Percentiles rank a stretch among this genome's conserved stretches.
Evolutionary conservation across 2,329 filamentous ascomycete species (phyloP).

Genomic region (Ascochyta lentis): DNA sequence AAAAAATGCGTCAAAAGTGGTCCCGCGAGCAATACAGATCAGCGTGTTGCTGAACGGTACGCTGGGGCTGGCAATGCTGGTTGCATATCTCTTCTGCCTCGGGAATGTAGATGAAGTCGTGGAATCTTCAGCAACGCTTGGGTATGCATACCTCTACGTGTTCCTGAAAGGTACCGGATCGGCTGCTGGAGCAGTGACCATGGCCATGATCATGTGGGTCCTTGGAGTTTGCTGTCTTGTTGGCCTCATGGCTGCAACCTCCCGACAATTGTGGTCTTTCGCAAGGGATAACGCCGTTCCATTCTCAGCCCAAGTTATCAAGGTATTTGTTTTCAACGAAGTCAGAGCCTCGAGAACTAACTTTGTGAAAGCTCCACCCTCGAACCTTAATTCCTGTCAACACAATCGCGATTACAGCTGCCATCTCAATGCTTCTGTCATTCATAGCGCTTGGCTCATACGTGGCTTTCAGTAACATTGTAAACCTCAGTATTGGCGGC

Average conservation of each 20-base stretch:
- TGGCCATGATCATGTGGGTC: conserved; percentile 38
- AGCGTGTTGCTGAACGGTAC: conserved; percentile 37
- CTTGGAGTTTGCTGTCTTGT: conserved; percentile 39
- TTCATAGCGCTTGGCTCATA: conserved; percentile 16
- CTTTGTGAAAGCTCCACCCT: background rate
- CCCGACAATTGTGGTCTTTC: conserved; percentile 46
- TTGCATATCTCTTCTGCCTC: conserved; percentile 43
- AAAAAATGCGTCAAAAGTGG: conserved; percentile 22
- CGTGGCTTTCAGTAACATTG: conserved; percentile 11
- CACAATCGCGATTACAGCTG: background rate
- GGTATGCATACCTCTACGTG: conserved; percentile 50
- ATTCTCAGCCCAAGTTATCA: background rate
- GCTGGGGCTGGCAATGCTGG: conserved; percentile 30
- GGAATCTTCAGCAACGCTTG: conserved; percentile 45
- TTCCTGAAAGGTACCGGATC: conserved; percentile 39
- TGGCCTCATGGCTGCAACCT: conserved; percentile 39
- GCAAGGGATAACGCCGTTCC: conserved; percentile 44
- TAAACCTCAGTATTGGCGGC: conserved; percentile 6
- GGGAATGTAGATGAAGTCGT: conserved; percentile 34
- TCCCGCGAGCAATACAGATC: conserved; percentile 45
- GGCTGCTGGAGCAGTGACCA: conserved; percentile 49
- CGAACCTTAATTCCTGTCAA: background rate
- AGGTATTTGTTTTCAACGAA: background rate
- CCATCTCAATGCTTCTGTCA: conserved; percentile 8
- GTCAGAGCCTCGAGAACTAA: background rate